Evolutionary conservation across 805 yeast genomes (phyloP), one percentile per base, ranked within the genome.

Genomic region (Saturnispora mendoncae): DNA sequence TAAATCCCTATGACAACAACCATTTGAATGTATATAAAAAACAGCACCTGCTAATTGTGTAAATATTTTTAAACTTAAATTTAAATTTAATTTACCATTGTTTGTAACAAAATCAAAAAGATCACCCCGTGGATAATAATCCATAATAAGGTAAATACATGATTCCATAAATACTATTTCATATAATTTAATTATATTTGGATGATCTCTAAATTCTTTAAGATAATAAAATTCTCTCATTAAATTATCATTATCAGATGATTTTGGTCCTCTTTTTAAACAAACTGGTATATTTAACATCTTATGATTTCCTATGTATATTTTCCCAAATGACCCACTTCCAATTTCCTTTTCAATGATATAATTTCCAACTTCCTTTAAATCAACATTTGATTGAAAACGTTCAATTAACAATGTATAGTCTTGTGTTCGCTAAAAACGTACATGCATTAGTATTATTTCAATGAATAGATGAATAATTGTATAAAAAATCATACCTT

Each of bases 271-370:
- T 32, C 86, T 82, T 53, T 90, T 90, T 46, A 92, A 61, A 14
- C 92, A 97, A 3, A 90, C 84, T 55, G 74, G 79, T n/a, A 76
- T 68, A 41, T 78, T 77, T 9, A 95, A 72, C 35, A 87, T 67
- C 39, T 71, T 71, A 54, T 90, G 97, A 28, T 68, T 67, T 2
- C 96, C 97, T 24, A 90, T 64, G 57, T 81, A 92, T 1, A 87
- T 95, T 54, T 83, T 84, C 7, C 97, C 97, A 68, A 87, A 90
- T 3, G 94, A 73, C 8, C 97, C 97, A 52, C 84, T 87, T 2
- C 97, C 97, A 18, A 90, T 80, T 49, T 80, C 84, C 44, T 77
- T 67, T 6, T 76, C 53, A 6, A 92, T 75, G 39, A 71, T 66
- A 55, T 90, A 90, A 59, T 83, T 85, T 1, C 98, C 97, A 10